Evolutionary conservation across 805 yeast species (phyloP).

Genomic region (Gaillardinia entomophila): DNA sequence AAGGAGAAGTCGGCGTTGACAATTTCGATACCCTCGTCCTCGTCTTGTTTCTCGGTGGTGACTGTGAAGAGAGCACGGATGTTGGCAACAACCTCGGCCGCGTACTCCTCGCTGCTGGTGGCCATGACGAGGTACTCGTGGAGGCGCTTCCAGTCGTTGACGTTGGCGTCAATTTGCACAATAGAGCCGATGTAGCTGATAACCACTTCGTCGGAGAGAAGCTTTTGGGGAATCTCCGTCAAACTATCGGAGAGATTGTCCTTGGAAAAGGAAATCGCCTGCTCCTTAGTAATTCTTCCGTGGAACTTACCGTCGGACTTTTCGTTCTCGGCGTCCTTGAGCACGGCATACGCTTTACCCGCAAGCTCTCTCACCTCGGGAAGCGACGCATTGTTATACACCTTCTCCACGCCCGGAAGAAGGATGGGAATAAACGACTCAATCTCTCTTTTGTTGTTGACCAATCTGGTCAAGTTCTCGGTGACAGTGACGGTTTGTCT

Average conservation of each 20-base stretch:
- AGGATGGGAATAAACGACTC: slow-evolving; percentile 80
- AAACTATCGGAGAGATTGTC: slow-evolving; percentile 10
- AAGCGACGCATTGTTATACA: slow-evolving; percentile 81
- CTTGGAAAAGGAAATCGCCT: slow-evolving; percentile 42
- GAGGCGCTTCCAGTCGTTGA: slow-evolving; percentile 44
- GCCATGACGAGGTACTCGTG: slow-evolving; percentile 44
- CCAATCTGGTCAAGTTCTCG: slow-evolving; percentile 92
- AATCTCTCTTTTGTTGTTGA: slow-evolving; percentile 88
- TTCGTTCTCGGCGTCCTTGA: slow-evolving; percentile 73
- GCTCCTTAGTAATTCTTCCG: slow-evolving; percentile 60
- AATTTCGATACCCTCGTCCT: slow-evolving; percentile 80
- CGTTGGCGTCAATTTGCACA: slow-evolving; percentile 37
- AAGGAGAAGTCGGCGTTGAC: slow-evolving; percentile 92
- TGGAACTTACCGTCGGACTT: slow-evolving; percentile 67
- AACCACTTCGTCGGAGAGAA: slow-evolving; percentile 32
- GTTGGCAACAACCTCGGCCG: slow-evolving; percentile 39
- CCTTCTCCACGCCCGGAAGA: slow-evolving; percentile 88
- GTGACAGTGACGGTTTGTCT: slow-evolving; percentile 96
- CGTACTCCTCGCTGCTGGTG: slow-evolving; percentile 27
- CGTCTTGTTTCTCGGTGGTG: slow-evolving; percentile 42
- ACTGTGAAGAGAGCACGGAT: slow-evolving; percentile 49
- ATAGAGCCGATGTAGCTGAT: slow-evolving; percentile 42
- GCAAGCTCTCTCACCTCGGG: slow-evolving; percentile 97
- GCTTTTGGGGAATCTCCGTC: slow-evolving; percentile 6
- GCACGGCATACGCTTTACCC: slow-evolving; percentile 73